Base-by-base conservation (phyloP, 2,329 filamentous ascomycete genomes). In the Trichoderma oligosporum region DNA sequence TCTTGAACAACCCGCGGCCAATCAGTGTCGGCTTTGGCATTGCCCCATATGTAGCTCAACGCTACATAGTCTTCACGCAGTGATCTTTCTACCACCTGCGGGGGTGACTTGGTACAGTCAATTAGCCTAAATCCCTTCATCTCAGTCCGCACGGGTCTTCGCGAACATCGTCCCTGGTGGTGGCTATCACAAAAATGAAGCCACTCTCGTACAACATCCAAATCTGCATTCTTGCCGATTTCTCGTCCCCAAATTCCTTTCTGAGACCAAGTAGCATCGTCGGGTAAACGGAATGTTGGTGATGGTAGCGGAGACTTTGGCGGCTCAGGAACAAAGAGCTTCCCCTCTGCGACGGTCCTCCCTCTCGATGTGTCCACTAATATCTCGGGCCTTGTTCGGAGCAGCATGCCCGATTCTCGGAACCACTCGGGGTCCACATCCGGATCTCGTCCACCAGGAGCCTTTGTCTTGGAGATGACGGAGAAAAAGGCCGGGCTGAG, bases 41-140 rank as follows among this genome's bases (percentile, higher is more conserved):
- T 62, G 3, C 71, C 71, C 63, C 66, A 68, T 1, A 73, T 71
- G 54, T 73, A 73, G 54, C 71, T 73, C 59, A 73, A 44, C 0
- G 71, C 71, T 1, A 64, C 65, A 16, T 70, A 73, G 11, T 65
- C 59, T 31, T 71, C 68, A 0, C 48, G 58, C 9, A 72, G 61
- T 1, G 66, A 68, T 1, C 64, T 62, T 4, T 62, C 59, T 5
- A 71, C 68, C 1, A 71, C 63, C 31, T 59, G 61, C 0, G 69
- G 70, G 2, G 69, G 70, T n/a, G 62, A 66, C 53, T 66, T 65
- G 6, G 63, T 52, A n/a, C 70, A 72, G 51, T 72, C 70, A 1
- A 72, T 64, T 2, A 72, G 65, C 11, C 65, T 67, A 35, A 72
- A 72, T 1, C 66, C 70, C 0, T 66, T 60, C 41, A 72, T 61